Evolutionary conservation across 1,284 basidiomycete genomes (phyloP), one percentile per base, ranked within the genome.

Genomic region (Chalciporus sp.): DNA sequence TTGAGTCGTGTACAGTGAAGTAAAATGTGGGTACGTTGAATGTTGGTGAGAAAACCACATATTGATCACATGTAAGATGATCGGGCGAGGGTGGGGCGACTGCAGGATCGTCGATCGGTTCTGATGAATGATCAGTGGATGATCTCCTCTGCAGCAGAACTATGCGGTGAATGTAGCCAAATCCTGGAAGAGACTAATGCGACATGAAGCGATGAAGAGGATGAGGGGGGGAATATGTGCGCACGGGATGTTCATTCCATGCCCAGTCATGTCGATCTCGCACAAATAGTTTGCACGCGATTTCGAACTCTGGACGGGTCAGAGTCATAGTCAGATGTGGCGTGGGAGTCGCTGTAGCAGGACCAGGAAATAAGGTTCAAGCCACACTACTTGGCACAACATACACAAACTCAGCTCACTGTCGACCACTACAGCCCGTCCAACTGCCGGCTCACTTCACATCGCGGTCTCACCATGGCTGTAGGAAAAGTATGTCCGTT

Each of bases 1-100:
- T 80, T 49, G 77, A 72, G 63, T 84, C 76, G 59, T 86, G 79
- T 16, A 87, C 71, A 7, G 81, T 79, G 70, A 93, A 92, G 72
- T 92, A 93, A 62, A 94, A 87, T 0, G 84, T 78, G 10, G 91
- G 91, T 1, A 92, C 89, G 62, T 79, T 82, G 66, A 86, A 94
- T 1, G 87, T 86, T 7, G 84, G 72, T 17, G 90, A 91, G 65
- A 83, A 86, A 20, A 84, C 85, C 42, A 93, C 75, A 52, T 81
- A 85, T 69, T 92, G 84, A 28, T 75, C 71, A 57, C 76, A 83
- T 42, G 68, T 72, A 41, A 85, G 55, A 48, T 59, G 49, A 49
- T 58, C 60, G 16, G 58, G 58, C 29, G 51, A 44, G 4, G 62
- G 53, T 44, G 59, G 27, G 43, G 60, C 61, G 16, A 51, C 53